phyloP scores from a whole-genome alignment of 164 flowering plant species.

The Magnolia changhungtana region DNA sequence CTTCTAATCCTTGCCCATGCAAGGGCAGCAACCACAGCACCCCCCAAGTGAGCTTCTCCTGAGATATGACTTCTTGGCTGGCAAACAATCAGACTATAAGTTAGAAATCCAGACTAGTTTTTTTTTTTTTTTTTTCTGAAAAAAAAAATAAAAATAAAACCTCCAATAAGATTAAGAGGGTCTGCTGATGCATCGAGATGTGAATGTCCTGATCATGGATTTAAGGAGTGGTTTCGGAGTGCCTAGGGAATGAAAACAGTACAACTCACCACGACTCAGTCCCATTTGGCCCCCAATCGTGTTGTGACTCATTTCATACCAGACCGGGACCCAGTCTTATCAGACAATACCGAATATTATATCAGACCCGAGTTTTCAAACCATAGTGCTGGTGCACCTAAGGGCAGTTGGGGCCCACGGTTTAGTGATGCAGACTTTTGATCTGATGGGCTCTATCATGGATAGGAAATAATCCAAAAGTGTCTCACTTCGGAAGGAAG shows the following conservation, averaged over 20 bases:
- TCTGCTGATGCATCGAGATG: background rate
- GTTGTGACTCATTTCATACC: too few species aligned
- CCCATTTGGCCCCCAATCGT: too few species aligned
- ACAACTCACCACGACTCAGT: too few species aligned
- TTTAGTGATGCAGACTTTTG: background rate
- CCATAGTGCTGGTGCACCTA: background rate
- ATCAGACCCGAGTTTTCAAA: too few species aligned
- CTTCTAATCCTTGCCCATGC: constrained; percentile 28
- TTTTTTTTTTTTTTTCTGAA: background rate
- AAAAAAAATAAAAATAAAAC: too few species aligned
- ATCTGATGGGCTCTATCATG: too few species aligned
- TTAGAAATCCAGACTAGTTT: background rate
- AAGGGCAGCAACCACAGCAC: constrained; percentile 50
- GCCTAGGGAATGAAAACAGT: too few species aligned
- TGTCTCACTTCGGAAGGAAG: background rate
- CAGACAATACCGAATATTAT: too few species aligned
- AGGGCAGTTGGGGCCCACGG: background rate
- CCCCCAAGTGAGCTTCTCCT: constrained; percentile 89
- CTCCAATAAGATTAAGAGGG: too few species aligned
- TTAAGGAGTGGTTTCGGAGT: background rate
- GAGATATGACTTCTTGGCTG: constrained; percentile 39
- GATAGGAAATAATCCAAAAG: background rate
- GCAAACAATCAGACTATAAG: background rate
- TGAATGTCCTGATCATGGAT: background rate
- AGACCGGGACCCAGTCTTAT: too few species aligned